These are phyloP conservation scores for Phytophthora agathidicida DNA, from an alignment of 352 stramenopile species.

Conservation along the genomic window DNA sequence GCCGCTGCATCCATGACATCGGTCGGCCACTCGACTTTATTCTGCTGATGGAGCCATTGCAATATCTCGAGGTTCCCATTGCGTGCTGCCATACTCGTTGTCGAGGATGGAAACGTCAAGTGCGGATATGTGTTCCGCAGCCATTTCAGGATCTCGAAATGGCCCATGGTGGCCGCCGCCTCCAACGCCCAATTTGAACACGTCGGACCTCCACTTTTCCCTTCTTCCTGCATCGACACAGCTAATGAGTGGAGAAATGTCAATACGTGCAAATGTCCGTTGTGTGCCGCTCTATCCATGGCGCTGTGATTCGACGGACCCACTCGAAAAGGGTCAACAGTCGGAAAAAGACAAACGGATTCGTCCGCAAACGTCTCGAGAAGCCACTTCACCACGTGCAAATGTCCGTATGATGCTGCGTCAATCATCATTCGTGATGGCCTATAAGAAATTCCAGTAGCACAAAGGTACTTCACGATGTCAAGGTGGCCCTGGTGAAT, in stretches of 20 bases:
- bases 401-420: constrained; percentile 6
- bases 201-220: constrained; percentile 3
- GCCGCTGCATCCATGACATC: constrained; percentile 11
- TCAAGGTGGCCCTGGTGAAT: constrained; percentile 6
- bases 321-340: neutral
- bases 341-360: constrained; percentile 12
- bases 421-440: constrained; percentile 7
- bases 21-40: constrained; percentile 7
- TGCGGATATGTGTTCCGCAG: constrained; percentile 6
- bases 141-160: constrained; percentile 17
- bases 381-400: constrained; percentile 16
- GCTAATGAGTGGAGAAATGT: constrained; percentile 10
- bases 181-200: constrained; percentile 6
- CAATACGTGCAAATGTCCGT: constrained; percentile 12
- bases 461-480: constrained; percentile 13
- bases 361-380: constrained; percentile 6
- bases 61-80: constrained; percentile 16
- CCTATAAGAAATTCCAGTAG: neutral
- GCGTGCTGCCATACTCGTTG: neutral
- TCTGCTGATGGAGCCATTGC: constrained; percentile 15
- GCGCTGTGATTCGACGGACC: neutral
- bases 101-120: neutral
- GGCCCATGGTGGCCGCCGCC: neutral
- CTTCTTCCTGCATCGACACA: constrained; percentile 3
- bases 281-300: constrained; percentile 18